Base-by-base conservation (phyloP, 176 grass and related monocot genomes). In the Otatea glauca region DNA sequence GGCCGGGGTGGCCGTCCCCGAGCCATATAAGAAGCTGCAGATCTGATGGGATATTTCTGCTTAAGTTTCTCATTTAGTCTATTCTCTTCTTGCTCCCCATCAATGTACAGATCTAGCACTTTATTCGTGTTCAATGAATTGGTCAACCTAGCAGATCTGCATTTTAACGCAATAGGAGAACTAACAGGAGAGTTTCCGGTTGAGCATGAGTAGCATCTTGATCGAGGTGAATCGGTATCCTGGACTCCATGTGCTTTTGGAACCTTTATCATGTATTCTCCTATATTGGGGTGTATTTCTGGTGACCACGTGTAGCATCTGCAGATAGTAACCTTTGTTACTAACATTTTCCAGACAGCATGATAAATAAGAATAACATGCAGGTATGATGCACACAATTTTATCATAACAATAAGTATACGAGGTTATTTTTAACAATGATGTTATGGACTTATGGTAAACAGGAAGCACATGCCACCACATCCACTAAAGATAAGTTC, bases 141-240 rank as follows among this genome's bases (percentile, higher is more conserved):
- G 50, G 53, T 79, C 68, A 87, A 34, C 65, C 77, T 86, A 80
- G 70, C 16, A 47, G 89, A 69, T 49, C 87, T 93, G 68, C 83
- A 91, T 84, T 81, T 88, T 78, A 89, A 71, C 16, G 76, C 73
- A 76, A 90, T 29, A 72, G 86, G 91, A 78, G 91, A 91, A 60
- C 59, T 75, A 64, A 78, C 80, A 73, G 89, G 84, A 15, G 94
- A 93, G 48, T 88, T 85, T 34, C 86, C 87, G 64, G 60, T 87
- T 82, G 92, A 91, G 79, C 81, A 79, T 60, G 80, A 85, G 68
- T 88, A 83, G 42, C 87, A 80, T 90, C 79, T 93, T 88, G 91
- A 90, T 70, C 61, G 48, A 69, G 88, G 83, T 86, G 89, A 90
- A 66, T 88, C 85, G 54, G 53, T 70, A 73, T 83, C 83, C 7